phyloP scores from a whole-genome alignment of 2,329 filamentous ascomycete genomes.

The Colletotrichum viniferum region DNA sequence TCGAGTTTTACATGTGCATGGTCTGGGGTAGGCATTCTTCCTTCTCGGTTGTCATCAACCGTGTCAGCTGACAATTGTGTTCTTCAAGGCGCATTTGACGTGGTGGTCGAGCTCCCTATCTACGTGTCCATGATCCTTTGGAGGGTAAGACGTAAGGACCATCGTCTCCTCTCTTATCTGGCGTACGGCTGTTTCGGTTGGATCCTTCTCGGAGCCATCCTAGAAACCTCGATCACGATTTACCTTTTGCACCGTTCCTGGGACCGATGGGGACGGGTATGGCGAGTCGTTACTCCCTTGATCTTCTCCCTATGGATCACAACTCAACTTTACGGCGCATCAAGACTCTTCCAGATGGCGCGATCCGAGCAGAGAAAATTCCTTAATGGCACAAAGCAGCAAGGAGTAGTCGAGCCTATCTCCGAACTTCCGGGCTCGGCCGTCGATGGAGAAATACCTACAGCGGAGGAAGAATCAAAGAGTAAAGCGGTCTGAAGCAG shows the following conservation, averaged over 20 bases:
- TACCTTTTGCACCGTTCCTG: conserved; percentile 20
- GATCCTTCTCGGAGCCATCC: background rate
- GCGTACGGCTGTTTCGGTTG: background rate
- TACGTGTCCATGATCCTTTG: conserved; percentile 20
- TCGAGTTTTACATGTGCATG: conserved; percentile 23
- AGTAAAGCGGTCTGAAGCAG: background rate
- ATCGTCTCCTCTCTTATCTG: conserved; percentile 1
- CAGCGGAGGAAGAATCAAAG: background rate
- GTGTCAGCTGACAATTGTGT: background rate
- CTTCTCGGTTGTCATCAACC: rapidly evolving
- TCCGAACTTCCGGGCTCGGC: background rate
- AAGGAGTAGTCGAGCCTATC: background rate
- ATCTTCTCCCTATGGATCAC: conserved; percentile 19
- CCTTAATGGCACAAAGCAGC: background rate
- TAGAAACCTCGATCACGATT: conserved; percentile 13
- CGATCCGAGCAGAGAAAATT: background rate
- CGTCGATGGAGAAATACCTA: background rate
- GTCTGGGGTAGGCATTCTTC: conserved; percentile 8
- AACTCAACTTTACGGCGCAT: conserved; percentile 20
- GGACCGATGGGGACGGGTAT: conserved; percentile 15
- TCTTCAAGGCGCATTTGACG: conserved; percentile 7
- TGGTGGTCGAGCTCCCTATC: conserved; percentile 15
- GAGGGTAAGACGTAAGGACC: conserved; percentile 2
- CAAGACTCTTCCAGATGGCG: conserved; percentile 11
- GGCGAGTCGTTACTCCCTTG: conserved; percentile 13